These are phyloP conservation scores for Platanus orientalis DNA, from an alignment of 164 flowering plant genomes.

Conservation along the genomic window DNA sequence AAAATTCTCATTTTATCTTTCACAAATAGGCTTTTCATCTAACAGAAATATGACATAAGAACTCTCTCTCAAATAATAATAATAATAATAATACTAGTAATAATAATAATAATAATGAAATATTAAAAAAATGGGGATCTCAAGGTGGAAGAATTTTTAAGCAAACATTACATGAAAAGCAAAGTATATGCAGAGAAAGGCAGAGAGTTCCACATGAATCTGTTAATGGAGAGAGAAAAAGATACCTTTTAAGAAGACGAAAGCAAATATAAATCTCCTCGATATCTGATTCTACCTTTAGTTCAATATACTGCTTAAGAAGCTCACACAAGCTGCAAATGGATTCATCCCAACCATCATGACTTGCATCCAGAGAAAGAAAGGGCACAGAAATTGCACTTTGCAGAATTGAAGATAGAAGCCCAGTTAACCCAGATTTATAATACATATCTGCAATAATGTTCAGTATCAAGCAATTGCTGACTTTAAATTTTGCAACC, in stretches of 20 bases:
- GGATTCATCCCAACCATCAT: slow-evolving; percentile 40
- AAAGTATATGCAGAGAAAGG: background rate
- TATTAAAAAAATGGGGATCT: no score
- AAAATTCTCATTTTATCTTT: no score
- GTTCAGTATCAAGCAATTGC: slow-evolving; percentile 41
- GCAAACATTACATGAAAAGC: background rate
- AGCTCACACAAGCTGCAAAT: slow-evolving; percentile 51
- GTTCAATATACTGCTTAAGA: slow-evolving; percentile 64
- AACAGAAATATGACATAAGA: no score
- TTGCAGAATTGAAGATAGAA: slow-evolving; percentile 55
- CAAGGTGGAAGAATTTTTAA: no score
- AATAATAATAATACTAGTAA: no score
- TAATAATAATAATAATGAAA: no score
- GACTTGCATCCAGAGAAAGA: slow-evolving; percentile 22
- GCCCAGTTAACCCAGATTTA: slow-evolving; percentile 31
- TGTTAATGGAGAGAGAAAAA: background rate
- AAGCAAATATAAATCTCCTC: slow-evolving; percentile 82
- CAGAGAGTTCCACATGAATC: background rate
- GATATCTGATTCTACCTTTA: slow-evolving; percentile 65
- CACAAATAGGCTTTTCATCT: no score
- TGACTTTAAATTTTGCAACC: slow-evolving; percentile 60
- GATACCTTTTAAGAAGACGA: slow-evolving; percentile 77
- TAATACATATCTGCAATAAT: slow-evolving; percentile 47
- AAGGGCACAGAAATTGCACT: slow-evolving; percentile 24
- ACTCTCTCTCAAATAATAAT: no score